Evolutionary conservation across 1,284 basidiomycete genomes (phyloP).

Genomic region (Farysia itapuensis): DNA sequence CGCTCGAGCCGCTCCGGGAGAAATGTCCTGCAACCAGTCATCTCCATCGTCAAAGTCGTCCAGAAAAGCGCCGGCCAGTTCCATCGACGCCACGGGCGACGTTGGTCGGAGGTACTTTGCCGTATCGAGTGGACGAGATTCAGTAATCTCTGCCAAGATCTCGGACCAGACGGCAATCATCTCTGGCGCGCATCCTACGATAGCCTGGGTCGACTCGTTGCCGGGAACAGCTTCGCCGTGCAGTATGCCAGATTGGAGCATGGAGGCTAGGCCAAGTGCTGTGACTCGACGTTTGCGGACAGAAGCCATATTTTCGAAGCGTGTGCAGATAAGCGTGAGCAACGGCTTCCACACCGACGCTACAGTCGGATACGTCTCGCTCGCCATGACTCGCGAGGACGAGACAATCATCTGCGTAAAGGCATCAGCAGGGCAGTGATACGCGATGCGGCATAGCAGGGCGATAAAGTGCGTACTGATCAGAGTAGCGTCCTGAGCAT

Average conservation of each 20-base stretch:
- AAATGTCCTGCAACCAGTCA: constrained; percentile 47
- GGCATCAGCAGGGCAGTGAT: constrained; percentile 15
- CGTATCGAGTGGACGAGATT: constrained; percentile 17
- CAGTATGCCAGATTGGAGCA: constrained; percentile 17
- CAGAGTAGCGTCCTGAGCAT: constrained; percentile 41
- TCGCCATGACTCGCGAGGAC: constrained; percentile 14
- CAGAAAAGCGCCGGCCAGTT: constrained; percentile 22
- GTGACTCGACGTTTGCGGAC: constrained; percentile 42
- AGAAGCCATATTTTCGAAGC: constrained; percentile 53
- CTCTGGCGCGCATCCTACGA: constrained; percentile 30
- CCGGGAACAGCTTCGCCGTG: constrained; percentile 7
- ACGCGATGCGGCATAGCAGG: constrained; percentile 47
- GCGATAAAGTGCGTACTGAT: constrained; percentile 45
- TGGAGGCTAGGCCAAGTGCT: constrained; percentile 44
- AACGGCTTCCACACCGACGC: constrained; percentile 23
- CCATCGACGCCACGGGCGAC: constrained; percentile 37
- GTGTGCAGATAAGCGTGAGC: constrained; percentile 23
- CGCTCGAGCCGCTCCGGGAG: constrained; percentile 43
- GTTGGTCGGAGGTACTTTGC: constrained; percentile 24
- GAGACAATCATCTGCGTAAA: constrained; percentile 43
- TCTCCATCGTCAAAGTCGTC: constrained; percentile 26
- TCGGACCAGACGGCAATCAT: constrained; percentile 54
- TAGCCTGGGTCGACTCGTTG: neutral
- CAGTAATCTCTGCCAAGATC: constrained; percentile 44
- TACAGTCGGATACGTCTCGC: constrained; percentile 6